These are phyloP conservation scores for Neonectria magnoliae DNA, from an alignment of 2,329 filamentous ascomycete species.

Conservation along the genomic window DNA sequence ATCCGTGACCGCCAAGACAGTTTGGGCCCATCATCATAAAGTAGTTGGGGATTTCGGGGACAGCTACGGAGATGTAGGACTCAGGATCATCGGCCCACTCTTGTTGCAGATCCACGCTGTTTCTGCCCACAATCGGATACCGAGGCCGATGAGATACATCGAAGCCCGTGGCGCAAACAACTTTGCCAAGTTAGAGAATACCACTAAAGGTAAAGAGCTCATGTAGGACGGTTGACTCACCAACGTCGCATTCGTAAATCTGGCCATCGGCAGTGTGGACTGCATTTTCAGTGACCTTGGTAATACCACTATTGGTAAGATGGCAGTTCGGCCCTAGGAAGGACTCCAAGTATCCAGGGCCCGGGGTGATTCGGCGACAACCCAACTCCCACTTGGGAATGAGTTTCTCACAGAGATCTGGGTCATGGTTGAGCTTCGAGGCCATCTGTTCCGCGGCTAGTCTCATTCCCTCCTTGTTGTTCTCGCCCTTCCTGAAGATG, in stretches of 20 bases:
- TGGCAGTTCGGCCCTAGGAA: constrained; percentile 34
- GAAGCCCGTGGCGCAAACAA: constrained; percentile 67
- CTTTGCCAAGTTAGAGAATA: constrained; percentile 3
- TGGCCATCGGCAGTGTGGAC: constrained; percentile 33
- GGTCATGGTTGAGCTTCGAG: constrained; percentile 34
- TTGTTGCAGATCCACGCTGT: constrained; percentile 58
- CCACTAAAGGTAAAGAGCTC: too few relatives aligned
- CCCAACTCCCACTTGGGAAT: constrained; percentile 39
- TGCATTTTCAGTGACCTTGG: constrained; percentile 30
- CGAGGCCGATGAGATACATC: constrained; percentile 62
- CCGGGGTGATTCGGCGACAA: constrained; percentile 34
- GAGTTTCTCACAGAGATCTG: constrained; percentile 31
- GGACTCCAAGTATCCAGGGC: constrained; percentile 34
- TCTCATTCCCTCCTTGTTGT: constrained; percentile 35
- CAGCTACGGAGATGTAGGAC: constrained; percentile 43
- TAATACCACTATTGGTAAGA: constrained; percentile 34
- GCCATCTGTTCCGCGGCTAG: constrained; percentile 37
- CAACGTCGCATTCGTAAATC: constrained; percentile 35
- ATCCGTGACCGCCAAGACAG: constrained; percentile 37
- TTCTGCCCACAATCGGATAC: constrained; percentile 60
- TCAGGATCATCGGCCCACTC: constrained; percentile 57
- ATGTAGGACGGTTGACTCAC: constrained; percentile 21
- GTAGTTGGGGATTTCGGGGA: constrained; percentile 45
- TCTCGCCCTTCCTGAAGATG: constrained; percentile 37
- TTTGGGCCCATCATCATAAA: constrained; percentile 43